Percentiles rank a stretch among this genome's conserved stretches.
Evolutionary conservation across 495 filamentous ascomycete species (phyloP).

Genomic region (Lasiosphaeria miniovina): DNA sequence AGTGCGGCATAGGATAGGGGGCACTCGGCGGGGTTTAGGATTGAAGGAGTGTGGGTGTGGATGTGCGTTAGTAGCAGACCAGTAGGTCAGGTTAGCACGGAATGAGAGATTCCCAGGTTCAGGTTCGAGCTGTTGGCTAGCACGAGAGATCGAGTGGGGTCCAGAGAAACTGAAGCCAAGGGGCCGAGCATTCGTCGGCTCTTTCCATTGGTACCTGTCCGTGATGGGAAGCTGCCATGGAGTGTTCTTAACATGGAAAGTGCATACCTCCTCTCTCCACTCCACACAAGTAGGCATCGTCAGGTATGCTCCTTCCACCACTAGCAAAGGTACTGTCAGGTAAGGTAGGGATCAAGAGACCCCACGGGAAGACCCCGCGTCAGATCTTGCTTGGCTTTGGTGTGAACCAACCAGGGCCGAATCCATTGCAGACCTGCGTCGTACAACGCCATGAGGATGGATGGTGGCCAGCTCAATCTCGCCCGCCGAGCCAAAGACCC

Average conservation of each 20-base stretch:
- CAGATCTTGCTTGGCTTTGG: conserved; percentile 18
- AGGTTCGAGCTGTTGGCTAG: too few relatives aligned
- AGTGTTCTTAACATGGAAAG: too few relatives aligned
- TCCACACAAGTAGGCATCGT: too few relatives aligned
- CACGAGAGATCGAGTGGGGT: too few relatives aligned
- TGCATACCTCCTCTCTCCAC: too few relatives aligned
- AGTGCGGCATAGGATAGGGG: conserved; percentile 1
- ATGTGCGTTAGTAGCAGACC: not conserved
- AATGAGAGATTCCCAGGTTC: too few relatives aligned
- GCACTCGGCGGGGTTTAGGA: conserved; percentile 5
- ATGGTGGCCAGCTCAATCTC: not conserved
- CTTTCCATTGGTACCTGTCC: too few relatives aligned
- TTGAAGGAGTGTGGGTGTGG: conserved; percentile 5
- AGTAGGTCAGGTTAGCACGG: not conserved
- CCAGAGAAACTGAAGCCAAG: too few relatives aligned
- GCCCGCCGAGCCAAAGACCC: not conserved
- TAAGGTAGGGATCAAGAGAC: conserved; percentile 7
- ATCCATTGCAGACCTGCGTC: not conserved
- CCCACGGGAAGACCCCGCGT: conserved; percentile 25
- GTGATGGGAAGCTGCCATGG: too few relatives aligned
- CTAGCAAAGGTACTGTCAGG: not conserved
- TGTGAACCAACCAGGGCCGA: conserved; percentile 9
- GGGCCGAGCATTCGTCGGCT: too few relatives aligned
- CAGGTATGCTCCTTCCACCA: not conserved
- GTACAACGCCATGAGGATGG: not conserved